phyloP scores from a whole-genome alignment of 495 filamentous ascomycete species.

The Lasiosphaeria hispida region DNA sequence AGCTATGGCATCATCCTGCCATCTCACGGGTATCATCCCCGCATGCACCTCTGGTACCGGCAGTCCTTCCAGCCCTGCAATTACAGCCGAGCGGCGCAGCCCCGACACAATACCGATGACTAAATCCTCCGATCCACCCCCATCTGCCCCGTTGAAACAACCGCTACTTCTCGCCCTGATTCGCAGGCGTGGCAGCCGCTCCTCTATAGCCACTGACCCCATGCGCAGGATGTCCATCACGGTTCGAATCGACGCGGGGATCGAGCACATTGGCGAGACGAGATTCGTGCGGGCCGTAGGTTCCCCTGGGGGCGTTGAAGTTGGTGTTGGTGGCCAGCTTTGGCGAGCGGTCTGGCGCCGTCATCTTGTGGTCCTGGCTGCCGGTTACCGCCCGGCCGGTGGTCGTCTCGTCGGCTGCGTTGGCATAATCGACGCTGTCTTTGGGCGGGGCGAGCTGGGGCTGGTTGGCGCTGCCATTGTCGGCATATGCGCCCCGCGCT shows the following conservation, averaged over 20 bases:
- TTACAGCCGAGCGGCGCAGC: too few species aligned
- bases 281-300: slow-evolving; percentile 40
- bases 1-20: too few species aligned
- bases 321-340: slow-evolving; percentile 19
- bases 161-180: slow-evolving; percentile 12
- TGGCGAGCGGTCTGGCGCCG: slow-evolving; percentile 1
- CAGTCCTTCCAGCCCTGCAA: too few species aligned
- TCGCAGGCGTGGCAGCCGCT: slow-evolving; percentile 7
- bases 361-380: slow-evolving; percentile 1
- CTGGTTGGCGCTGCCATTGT: slow-evolving; percentile 1
- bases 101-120: too few species aligned
- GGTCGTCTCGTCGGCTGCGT: too few species aligned
- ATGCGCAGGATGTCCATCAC: slow-evolving; percentile 19
- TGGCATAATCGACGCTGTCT: background rate
- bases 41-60: too few species aligned
- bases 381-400: background rate
- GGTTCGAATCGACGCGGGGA: slow-evolving; percentile 42
- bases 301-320: slow-evolving; percentile 28
- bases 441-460: slow-evolving; percentile 6
- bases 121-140: too few species aligned
- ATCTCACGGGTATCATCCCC: too few species aligned
- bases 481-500: slow-evolving; percentile 24
- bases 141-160: background rate
- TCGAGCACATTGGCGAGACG: slow-evolving; percentile 42
- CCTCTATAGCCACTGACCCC: slow-evolving; percentile 9